Conservation (phyloP, 2,329 filamentous ascomycete species). For the Chaetomiaceae sp. region DNA sequence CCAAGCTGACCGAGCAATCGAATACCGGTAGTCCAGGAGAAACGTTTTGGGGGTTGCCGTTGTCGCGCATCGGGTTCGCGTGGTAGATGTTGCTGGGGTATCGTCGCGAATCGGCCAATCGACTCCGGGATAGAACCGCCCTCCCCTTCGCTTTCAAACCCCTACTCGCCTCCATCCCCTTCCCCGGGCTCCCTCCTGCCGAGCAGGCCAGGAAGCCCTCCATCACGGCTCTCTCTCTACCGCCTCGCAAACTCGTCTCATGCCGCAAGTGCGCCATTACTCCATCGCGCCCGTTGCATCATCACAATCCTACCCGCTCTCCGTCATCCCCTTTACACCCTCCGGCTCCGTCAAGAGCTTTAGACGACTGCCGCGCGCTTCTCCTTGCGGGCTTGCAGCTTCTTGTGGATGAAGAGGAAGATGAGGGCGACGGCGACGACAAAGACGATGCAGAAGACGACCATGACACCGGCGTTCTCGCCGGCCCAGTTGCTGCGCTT, state of each 20-base stretch:
- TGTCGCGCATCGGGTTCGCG: constrained; percentile 1
- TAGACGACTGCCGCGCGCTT: constrained; percentile 21
- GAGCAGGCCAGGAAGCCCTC: constrained; percentile 10
- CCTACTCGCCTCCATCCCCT: not conserved
- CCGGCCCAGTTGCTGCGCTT: constrained; percentile 55
- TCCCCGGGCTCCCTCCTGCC: constrained; percentile 8
- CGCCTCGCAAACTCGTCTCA: not conserved
- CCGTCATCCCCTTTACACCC: too few species aligned
- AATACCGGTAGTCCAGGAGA: not conserved
- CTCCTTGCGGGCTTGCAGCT: constrained; percentile 28
- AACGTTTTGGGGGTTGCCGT: not conserved
- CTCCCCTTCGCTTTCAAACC: constrained; percentile 2
- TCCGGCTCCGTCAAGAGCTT: constrained; percentile 5
- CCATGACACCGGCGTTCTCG: constrained; percentile 52
- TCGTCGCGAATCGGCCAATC: constrained; percentile 12
- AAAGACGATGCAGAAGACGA: constrained; percentile 57
- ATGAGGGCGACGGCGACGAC: constrained; percentile 46
- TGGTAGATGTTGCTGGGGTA: constrained; percentile 12
- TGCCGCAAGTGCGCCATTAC: constrained; percentile 13
- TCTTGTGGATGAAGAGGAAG: constrained; percentile 39
- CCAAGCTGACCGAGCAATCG: constrained; percentile 1
- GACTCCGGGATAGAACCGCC: constrained; percentile 2
- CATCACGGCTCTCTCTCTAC: too few species aligned
- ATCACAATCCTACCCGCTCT: too few species aligned
- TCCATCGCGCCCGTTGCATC: too few species aligned